Base-by-base conservation (phyloP, 495 filamentous ascomycete species). In the Xylaria bambusicola region DNA sequence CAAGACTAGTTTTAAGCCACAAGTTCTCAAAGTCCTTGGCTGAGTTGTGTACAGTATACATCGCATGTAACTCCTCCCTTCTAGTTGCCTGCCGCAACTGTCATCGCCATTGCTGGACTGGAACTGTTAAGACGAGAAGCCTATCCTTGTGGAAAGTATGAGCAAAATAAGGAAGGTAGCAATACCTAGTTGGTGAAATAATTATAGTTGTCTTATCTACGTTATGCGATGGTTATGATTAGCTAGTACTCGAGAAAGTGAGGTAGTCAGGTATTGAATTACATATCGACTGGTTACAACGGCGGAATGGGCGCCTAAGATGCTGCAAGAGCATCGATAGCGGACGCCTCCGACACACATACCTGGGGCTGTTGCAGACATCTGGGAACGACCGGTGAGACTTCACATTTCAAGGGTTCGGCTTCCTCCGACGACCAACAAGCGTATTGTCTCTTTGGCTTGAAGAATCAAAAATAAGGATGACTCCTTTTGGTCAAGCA, bases 341-440 rank as follows among this genome's bases (percentile, higher is more conserved):
- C 45, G 55, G 13, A 36, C 56, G 56, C 56, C 56, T 51, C 35
- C 24, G 40, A 35, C 47, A 51, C 18, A 58, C 23, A 21, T 35
- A 36, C n/a, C 31, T 57, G 44, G 31, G 8, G 17, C 44, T 7
- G 44, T 49, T 29, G 42, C 29, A 50, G 2, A 36, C 2, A 31
- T 40, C 17, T 27, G 26, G 46, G 35, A 51, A 35, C 15, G 46
- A 58, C 47, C 56, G 44, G 46, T 51, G 56, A 58, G 56, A 51
- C 46, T 41, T 44, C 20, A 42, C 23, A n/a, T 26, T 31, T 50
- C 35, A n/a, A 50, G 33, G 42, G 12, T 13, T 58, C 52, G 45
- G 55, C 21, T 40, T 41, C 21, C 35, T 38, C 46, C 55, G 55
- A 50, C 23, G 23, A 33, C n/a, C n/a, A n/a, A n/a, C n/a, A n/a